These are phyloP conservation scores for Pichia exigua DNA, from an alignment of 805 yeast genomes.

Conservation along the genomic window DNA sequence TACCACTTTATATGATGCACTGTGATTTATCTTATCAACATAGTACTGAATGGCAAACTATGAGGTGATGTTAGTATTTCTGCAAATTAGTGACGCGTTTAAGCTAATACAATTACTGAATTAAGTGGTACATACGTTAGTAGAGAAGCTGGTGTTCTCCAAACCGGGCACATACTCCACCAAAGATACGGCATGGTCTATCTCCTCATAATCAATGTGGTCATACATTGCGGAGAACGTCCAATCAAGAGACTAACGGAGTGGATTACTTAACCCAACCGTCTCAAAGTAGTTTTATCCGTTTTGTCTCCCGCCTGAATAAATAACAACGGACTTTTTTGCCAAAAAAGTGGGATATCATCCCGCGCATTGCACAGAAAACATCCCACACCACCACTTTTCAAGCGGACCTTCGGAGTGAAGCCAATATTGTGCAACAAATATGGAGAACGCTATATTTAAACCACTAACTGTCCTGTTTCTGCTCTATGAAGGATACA, in stretches of 20 bases:
- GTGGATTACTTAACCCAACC: too few relatives aligned
- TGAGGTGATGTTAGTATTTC: background rate
- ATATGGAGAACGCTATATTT: background rate
- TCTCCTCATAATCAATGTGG: background rate
- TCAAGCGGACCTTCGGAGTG: background rate
- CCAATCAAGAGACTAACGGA: too few relatives aligned
- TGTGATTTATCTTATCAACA: background rate
- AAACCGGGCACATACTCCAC: background rate
- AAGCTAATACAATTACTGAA: too few relatives aligned
- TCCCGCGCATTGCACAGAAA: background rate
- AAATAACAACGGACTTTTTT: too few relatives aligned
- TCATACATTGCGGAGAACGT: background rate
- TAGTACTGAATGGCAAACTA: slow-evolving; percentile 18
- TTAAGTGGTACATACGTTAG: background rate
- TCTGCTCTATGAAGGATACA: too few relatives aligned
- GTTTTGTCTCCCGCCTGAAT: too few relatives aligned
- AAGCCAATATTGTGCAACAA: background rate
- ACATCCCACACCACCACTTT: background rate
- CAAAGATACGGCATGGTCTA: background rate
- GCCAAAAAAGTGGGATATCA: background rate
- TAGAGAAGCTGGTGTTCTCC: background rate
- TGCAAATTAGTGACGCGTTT: background rate
- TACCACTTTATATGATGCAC: slow-evolving; percentile 8
- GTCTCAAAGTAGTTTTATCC: too few relatives aligned
- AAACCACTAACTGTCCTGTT: background rate